A percentile compares a stretch with the other conserved stretches of the same genome.
phyloP scores from a whole-genome alignment of 352 stramenopile genomes.

The Globisporangium yorkense region DNA sequence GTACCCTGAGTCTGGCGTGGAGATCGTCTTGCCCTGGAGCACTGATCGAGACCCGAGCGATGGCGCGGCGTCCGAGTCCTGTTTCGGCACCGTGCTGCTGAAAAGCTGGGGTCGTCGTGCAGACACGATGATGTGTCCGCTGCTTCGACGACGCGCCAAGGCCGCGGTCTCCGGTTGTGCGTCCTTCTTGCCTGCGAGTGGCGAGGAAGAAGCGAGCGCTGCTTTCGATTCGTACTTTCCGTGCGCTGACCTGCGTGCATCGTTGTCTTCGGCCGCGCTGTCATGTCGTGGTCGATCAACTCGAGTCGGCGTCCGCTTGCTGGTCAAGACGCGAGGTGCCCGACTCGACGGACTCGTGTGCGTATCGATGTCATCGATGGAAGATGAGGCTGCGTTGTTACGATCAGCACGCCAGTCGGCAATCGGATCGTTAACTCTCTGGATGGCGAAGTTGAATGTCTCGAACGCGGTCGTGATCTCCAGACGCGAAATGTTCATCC shows the following conservation, averaged over 20 bases:
- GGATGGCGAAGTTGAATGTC: background rate
- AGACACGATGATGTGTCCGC: slow-evolving; percentile 9
- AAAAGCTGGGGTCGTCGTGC: slow-evolving; percentile 5
- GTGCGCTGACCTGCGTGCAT: background rate
- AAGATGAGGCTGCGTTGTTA: slow-evolving; percentile 1
- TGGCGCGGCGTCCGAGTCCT: background rate
- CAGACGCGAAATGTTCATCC: background rate
- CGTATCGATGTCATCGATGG: slow-evolving; percentile 7
- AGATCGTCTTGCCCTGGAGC: background rate
- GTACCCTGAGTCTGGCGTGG: background rate
- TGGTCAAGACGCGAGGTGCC: slow-evolving; percentile 11
- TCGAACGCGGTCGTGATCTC: background rate
- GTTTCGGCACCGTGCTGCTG: background rate
- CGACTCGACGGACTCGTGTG: slow-evolving; percentile 5
- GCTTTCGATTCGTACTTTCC: slow-evolving; percentile 1
- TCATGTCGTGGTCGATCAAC: background rate
- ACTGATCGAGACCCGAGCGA: background rate
- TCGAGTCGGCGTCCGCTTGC: slow-evolving; percentile 3
- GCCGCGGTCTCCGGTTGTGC: background rate
- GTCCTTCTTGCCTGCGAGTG: background rate
- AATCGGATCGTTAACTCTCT: background rate
- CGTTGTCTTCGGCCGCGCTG: background rate
- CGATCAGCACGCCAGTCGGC: background rate
- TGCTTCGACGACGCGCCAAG: slow-evolving; percentile 2
- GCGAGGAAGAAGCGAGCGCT: background rate